Conservation (phyloP, 2,329 filamentous ascomycete genomes). For the Diaporthe ilicicola region DNA sequence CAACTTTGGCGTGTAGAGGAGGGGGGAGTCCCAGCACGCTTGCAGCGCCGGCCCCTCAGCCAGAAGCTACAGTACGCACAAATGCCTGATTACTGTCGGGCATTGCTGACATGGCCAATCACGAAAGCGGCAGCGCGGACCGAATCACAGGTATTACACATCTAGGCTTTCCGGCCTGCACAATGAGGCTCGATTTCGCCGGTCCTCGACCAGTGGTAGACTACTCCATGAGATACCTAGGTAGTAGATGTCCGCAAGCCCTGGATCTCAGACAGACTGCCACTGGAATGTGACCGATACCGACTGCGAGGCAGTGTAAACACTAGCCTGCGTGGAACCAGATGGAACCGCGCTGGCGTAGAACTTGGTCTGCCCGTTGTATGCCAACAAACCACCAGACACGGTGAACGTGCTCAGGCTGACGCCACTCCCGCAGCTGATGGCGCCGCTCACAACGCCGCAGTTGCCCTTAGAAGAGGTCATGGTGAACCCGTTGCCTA, state of each 20-base stretch:
- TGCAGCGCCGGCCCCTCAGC: too few species aligned
- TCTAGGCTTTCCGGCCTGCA: too few species aligned
- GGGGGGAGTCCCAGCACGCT: too few species aligned
- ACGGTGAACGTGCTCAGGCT: slow-evolving; percentile 18
- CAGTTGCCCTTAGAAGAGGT: slow-evolving; percentile 67
- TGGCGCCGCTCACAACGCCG: slow-evolving; percentile 58
- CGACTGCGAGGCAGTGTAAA: slow-evolving; percentile 15
- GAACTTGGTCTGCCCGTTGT: slow-evolving; percentile 28
- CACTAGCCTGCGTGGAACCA: neutral
- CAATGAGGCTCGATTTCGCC: too few species aligned
- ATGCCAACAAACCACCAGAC: slow-evolving; percentile 25
- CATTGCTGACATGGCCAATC: too few species aligned
- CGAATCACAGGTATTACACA: too few species aligned
- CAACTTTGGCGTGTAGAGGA: too few species aligned
- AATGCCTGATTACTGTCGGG: too few species aligned
- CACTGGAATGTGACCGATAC: slow-evolving; percentile 27
- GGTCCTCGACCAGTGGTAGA: too few species aligned
- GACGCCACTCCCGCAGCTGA: slow-evolving; percentile 63
- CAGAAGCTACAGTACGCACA: too few species aligned
- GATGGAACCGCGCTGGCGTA: slow-evolving; percentile 19
- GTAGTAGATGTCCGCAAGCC: neutral
- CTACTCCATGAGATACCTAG: too few species aligned
- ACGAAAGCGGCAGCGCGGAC: too few species aligned
- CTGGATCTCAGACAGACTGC: neutral
- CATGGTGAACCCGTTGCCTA: slow-evolving; percentile 60